Base-by-base conservation (phyloP, 1,284 basidiomycete species). In the Spongispora temasekensis region DNA sequence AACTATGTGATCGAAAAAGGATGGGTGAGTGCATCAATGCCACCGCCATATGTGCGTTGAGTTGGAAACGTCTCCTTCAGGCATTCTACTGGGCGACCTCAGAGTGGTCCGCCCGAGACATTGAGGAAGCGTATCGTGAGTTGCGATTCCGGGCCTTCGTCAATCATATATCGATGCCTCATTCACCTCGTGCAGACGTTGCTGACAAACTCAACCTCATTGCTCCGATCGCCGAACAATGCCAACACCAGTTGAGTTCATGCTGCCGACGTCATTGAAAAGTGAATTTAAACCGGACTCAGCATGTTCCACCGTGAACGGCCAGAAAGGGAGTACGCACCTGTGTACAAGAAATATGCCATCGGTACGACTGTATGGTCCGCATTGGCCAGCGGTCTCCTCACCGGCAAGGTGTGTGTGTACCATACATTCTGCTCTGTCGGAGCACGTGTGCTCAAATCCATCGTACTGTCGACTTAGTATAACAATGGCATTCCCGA, bases 161-260 rank as follows among this genome's bases (percentile, higher is more conserved):
- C n/a, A n/a, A n/a, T n/a, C n/a, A n/a, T n/a, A n/a, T n/a, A 42
- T 21, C 5, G 3, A 32, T 31, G 13, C 40, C 23, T 60, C 25
- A 67, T 19, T 12, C 6, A 8, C 17, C 25, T 30, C 17, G 2
- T 44, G 19, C 34, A 75, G 79, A 82, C 50, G 73, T 89, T 55
- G 86, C 87, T 15, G 77, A 79, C 57, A 79, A 80, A 50, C 80
- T 87, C 55, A 80, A 81, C 65, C 75, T 90, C 57, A 81, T 87
- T 59, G 75, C 79, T n/a, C 88, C 88, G 3, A 77, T 81, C 31
- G 81, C 79, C 40, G 88, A 90, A 68, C 88, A 89, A 71, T 82
- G 82, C 58, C 81, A 86, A 68, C 77, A 80, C 67, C 68, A 79
- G 78, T 79, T n/a, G n/a, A n/a, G n/a, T n/a, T n/a, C n/a, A n/a